These are phyloP conservation scores for Ambrosia hybrid DNA, from an alignment of 140 eudicot genomes.

Conservation along the genomic window DNA sequence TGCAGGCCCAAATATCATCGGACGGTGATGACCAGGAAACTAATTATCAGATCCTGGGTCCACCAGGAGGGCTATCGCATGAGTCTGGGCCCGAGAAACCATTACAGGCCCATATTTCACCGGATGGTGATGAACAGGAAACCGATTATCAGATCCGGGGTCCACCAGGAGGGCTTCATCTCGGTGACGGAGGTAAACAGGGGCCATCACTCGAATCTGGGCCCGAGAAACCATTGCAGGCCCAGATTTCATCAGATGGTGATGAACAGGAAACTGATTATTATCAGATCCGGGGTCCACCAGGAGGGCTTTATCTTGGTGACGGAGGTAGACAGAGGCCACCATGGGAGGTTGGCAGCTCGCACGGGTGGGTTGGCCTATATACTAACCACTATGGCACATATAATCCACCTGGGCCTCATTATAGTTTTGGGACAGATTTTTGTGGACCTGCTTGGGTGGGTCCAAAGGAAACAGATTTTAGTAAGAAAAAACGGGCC, in stretches of 20 bases:
- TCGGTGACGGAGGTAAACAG: not conserved
- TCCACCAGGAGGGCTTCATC: not conserved
- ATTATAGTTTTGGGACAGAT: constrained; percentile 4
- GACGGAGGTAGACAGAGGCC: not conserved
- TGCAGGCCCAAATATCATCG: not conserved
- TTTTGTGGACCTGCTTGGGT: constrained; percentile 12
- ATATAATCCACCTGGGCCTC: not conserved
- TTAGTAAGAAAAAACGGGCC: constrained; percentile 7
- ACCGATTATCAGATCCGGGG: not conserved
- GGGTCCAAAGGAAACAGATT: constrained; percentile 3
- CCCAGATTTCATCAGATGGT: not conserved
- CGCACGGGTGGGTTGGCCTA: constrained; percentile 3
- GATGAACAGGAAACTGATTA: not conserved
- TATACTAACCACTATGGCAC: constrained; percentile 2
- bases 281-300: not conserved
- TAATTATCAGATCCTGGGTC: not conserved
- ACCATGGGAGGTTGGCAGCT: not conserved
- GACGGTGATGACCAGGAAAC: not conserved
- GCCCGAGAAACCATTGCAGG: not conserved
- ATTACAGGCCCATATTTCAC: not conserved
- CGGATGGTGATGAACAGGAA: not conserved
- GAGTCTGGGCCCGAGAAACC: not conserved
- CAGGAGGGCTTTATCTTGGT: not conserved
- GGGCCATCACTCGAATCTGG: not conserved
- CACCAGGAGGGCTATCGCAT: not conserved